Evolutionary conservation across 2,329 filamentous ascomycete genomes (phyloP).

Genomic region (Ophiocordyceps camponoti-floridani): DNA sequence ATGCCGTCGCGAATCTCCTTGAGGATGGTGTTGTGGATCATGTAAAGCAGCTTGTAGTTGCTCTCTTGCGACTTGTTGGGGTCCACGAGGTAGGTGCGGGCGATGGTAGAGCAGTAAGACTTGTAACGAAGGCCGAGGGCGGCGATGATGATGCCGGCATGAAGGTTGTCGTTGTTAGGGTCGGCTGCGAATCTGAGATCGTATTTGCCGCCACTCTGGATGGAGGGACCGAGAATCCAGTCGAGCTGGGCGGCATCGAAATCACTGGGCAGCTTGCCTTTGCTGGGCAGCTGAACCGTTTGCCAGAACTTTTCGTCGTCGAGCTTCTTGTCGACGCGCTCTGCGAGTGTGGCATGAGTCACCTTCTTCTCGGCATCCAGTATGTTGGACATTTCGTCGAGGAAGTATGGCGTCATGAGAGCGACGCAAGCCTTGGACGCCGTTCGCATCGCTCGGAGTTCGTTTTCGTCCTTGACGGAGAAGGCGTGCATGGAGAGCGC

Average conservation of each 20-base stretch:
- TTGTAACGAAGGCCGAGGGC: conserved; percentile 88
- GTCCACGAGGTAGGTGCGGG: conserved; percentile 87
- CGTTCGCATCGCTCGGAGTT: conserved; percentile 84
- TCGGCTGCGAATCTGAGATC: conserved; percentile 69
- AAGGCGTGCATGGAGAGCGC: conserved; percentile 74
- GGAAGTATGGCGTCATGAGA: conserved; percentile 88
- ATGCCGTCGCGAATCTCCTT: conserved; percentile 82
- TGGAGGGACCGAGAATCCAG: conserved; percentile 78
- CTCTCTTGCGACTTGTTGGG: conserved; percentile 91
- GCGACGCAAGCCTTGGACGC: conserved; percentile 88
- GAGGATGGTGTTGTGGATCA: conserved; percentile 75
- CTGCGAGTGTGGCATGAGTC: conserved; percentile 70
- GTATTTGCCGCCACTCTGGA: conserved; percentile 92
- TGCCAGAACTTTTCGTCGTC: conserved; percentile 92
- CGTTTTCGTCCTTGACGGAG: conserved; percentile 85
- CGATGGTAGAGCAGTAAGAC: conserved; percentile 85
- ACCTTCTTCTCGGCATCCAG: conserved; percentile 96
- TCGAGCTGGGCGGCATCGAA: conserved; percentile 82
- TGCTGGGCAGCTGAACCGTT: conserved; percentile 48
- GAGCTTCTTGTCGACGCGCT: conserved; percentile 78
- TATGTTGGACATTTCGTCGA: conserved; percentile 94
- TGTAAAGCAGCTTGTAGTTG: conserved; percentile 77
- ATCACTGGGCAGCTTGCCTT: conserved; percentile 63
- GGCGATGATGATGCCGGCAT: conserved; percentile 85
- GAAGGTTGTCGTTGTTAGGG: conserved; percentile 64